Conservation (phyloP, 192 early-diverging fungal species). For the Coemansia sp. region DNA sequence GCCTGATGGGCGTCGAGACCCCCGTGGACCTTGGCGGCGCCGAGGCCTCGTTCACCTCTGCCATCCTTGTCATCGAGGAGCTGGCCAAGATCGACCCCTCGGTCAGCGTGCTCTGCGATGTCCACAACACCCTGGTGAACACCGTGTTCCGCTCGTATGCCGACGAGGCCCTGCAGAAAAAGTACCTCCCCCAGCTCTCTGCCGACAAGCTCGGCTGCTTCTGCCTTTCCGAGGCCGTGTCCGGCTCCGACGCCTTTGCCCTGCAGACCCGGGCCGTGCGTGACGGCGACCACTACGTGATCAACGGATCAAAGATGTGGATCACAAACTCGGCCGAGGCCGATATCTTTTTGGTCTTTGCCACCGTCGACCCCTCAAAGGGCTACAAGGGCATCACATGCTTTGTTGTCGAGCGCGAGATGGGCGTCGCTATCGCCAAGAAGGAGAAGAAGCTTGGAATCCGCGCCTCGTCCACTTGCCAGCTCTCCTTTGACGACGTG, state of each 20-base stretch:
- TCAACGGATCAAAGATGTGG: slow-evolving; percentile 92
- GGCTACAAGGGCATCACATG: slow-evolving; percentile 97
- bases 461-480: slow-evolving; percentile 93
- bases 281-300: slow-evolving; percentile 83
- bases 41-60: slow-evolving; percentile 77
- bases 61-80: slow-evolving; percentile 85
- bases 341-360: slow-evolving; percentile 96
- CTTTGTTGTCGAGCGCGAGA: slow-evolving; percentile 91
- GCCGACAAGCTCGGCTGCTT: slow-evolving; percentile 87
- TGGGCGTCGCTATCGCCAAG: slow-evolving; percentile 90
- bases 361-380: slow-evolving; percentile 89
- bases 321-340: slow-evolving; percentile 96
- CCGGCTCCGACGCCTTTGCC: slow-evolving; percentile 94
- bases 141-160: slow-evolving; percentile 87
- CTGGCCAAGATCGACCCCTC: slow-evolving; percentile 95
- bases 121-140: slow-evolving; percentile 96
- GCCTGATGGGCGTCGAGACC: slow-evolving; percentile 94
- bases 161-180: slow-evolving; percentile 66
- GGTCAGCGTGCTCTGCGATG: slow-evolving; percentile 87
- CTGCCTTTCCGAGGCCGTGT: slow-evolving; percentile 88
- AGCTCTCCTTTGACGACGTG: slow-evolving; percentile 89
- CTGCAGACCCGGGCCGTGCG: slow-evolving; percentile 80
- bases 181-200: slow-evolving; percentile 82
- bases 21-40: slow-evolving; percentile 75
- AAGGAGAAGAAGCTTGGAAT: slow-evolving; percentile 99